These are phyloP conservation scores for Arthrocladium fulminans DNA, from an alignment of 2,329 filamentous ascomycete genomes.

Conservation along the genomic window DNA sequence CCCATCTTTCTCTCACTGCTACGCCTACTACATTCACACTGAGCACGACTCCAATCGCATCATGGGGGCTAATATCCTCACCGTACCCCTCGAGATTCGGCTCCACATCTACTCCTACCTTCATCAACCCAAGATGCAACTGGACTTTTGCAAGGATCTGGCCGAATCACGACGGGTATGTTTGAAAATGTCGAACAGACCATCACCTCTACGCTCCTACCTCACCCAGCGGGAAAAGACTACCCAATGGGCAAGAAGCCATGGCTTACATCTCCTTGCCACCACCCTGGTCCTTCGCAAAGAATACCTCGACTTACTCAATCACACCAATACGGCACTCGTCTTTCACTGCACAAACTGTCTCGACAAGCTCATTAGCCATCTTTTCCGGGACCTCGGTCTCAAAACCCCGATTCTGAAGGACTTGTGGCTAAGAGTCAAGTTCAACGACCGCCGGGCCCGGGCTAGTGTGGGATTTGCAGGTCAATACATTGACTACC, in stretches of 20 bases:
- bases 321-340: constrained; percentile 1
- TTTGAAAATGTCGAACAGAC: not conserved
- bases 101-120: constrained; percentile 16
- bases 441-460: not conserved
- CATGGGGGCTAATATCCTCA: constrained; percentile 11
- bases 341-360: constrained; percentile 14
- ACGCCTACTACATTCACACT: too few relatives aligned
- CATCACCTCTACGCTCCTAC: constrained; percentile 10
- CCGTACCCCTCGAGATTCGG: constrained; percentile 12
- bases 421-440: not conserved
- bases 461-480: not conserved
- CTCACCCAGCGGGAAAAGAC: constrained; percentile 8
- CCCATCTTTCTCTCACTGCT: too few relatives aligned
- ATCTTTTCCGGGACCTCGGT: constrained; percentile 14
- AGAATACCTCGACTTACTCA: constrained; percentile 11
- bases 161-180: not conserved
- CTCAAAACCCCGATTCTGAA: not conserved
- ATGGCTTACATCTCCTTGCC: constrained; percentile 13
- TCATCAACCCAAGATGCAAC: constrained; percentile 11
- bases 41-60: too few relatives aligned
- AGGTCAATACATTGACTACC: not conserved
- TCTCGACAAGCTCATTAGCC: constrained; percentile 12
- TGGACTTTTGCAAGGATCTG: constrained; percentile 11
- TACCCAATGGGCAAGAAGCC: constrained; percentile 9
- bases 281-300: constrained; percentile 6